Evolutionary conservation across 2,329 filamentous ascomycete species (phyloP).

Genomic region (Phaeosphaeriaceae sp.): DNA sequence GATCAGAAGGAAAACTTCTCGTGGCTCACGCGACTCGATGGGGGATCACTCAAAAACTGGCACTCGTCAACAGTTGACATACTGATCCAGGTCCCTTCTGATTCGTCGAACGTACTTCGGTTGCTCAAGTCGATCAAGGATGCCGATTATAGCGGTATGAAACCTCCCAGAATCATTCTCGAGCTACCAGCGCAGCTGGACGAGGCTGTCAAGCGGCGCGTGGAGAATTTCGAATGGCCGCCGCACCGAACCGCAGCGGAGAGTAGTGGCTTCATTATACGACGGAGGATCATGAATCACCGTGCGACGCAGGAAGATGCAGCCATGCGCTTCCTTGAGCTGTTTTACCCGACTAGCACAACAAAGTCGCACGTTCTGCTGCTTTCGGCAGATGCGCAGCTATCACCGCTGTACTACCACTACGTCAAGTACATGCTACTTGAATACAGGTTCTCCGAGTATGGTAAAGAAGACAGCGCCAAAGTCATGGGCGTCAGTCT

Average conservation of each 20-base stretch:
- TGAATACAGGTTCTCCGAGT: slow-evolving; percentile 75
- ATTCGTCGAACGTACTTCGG: slow-evolving; percentile 77
- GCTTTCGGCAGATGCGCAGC: slow-evolving; percentile 79
- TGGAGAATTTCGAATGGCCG: slow-evolving; percentile 73
- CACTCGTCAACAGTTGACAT: slow-evolving; percentile 81
- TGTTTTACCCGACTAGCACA: slow-evolving; percentile 79
- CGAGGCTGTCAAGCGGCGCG: slow-evolving; percentile 65
- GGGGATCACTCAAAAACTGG: slow-evolving; percentile 76
- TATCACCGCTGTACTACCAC: slow-evolving; percentile 83
- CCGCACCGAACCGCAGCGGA: slow-evolving; percentile 50
- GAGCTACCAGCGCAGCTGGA: slow-evolving; percentile 80
- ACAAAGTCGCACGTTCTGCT: slow-evolving; percentile 78
- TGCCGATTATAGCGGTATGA: slow-evolving; percentile 77
- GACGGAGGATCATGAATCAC: slow-evolving; percentile 72
- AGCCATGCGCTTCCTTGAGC: slow-evolving; percentile 79
- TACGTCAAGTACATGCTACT: slow-evolving; percentile 82
- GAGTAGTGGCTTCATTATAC: slow-evolving; percentile 66
- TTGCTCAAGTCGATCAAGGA: slow-evolving; percentile 76
- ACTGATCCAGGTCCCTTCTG: slow-evolving; percentile 75
- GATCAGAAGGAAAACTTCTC: slow-evolving; percentile 68
- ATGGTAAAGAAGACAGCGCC: slow-evolving; percentile 54
- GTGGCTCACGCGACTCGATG: slow-evolving; percentile 83
- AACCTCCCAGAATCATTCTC: slow-evolving; percentile 78
- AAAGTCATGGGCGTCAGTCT: slow-evolving; percentile 81
- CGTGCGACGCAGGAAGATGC: slow-evolving; percentile 71